These are phyloP conservation scores for Cyberlindnera americana DNA, from an alignment of 805 yeast species.

Conservation along the genomic window DNA sequence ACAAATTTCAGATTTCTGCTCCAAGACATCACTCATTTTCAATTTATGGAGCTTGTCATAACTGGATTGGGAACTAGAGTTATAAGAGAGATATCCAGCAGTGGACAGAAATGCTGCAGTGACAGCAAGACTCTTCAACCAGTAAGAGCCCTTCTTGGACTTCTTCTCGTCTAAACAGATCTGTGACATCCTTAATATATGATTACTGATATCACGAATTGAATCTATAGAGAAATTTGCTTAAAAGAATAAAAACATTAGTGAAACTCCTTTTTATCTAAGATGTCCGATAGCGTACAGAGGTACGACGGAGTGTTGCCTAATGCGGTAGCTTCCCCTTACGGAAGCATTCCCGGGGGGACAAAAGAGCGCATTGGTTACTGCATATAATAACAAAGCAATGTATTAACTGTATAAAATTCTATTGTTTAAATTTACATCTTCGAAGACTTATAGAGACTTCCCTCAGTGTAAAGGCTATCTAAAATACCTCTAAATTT, in stretches of 20 bases:
- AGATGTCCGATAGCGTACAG: no score
- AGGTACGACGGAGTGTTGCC: conserved; percentile 6
- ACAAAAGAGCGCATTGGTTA: not conserved
- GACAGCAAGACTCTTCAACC: not conserved
- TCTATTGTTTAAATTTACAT: not conserved
- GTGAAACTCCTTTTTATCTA: not conserved
- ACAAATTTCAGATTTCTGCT: conserved; percentile 2
- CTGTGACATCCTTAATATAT: conserved; percentile 3
- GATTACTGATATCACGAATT: no score
- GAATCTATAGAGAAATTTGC: not conserved
- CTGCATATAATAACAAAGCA: no score
- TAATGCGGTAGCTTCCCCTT: conserved; percentile 2
- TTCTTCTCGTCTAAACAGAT: conserved; percentile 3
- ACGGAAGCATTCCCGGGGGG: not conserved
- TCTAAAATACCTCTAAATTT: conserved; percentile 24
- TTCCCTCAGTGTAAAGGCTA: not conserved
- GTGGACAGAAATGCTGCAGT: conserved; percentile 1
- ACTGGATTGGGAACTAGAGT: not conserved
- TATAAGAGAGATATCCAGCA: conserved; percentile 2
- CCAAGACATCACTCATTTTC: not conserved
- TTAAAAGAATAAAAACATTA: no score
- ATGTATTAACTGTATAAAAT: not conserved
- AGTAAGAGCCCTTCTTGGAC: not conserved
- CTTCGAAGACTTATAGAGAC: not conserved
- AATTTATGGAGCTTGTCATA: not conserved